These are phyloP conservation scores for Pachysandra terminalis DNA, from an alignment of 164 flowering plant genomes.

Conservation along the genomic window DNA sequence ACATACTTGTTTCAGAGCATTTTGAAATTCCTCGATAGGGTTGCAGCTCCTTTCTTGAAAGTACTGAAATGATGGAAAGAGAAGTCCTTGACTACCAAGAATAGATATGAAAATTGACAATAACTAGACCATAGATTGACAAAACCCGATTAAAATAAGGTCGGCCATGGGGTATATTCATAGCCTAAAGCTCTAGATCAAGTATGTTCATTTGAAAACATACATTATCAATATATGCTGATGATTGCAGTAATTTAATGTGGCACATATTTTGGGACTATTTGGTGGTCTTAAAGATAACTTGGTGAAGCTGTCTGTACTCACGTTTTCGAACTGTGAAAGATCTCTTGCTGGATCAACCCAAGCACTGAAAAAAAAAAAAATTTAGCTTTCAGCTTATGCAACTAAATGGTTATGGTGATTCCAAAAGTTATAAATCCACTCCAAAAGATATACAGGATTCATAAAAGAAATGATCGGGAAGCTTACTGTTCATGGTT, in stretches of 20 bases:
- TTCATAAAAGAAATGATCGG: neutral
- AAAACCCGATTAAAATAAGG: neutral
- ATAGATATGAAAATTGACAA: neutral
- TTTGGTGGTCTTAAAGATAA: too few species aligned
- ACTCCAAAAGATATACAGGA: neutral
- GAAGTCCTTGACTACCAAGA: neutral
- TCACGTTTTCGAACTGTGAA: conserved; percentile 34
- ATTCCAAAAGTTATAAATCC: too few species aligned
- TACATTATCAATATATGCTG: too few species aligned
- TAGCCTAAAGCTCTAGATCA: neutral
- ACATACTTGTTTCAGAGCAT: conserved; percentile 32
- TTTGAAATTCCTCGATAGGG: conserved; percentile 29
- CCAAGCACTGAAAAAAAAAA: conserved; percentile 32
- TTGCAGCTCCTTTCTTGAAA: conserved; percentile 32
- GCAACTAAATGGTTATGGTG: conserved; percentile 1
- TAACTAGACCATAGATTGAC: neutral
- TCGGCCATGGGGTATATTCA: neutral
- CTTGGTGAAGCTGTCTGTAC: conserved; percentile 7
- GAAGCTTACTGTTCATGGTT: conserved; percentile 18
- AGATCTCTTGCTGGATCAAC: conserved; percentile 30
- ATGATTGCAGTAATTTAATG: too few species aligned
- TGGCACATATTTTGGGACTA: too few species aligned
- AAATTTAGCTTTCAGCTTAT: conserved; percentile 5
- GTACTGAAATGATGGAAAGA: conserved; percentile 17
- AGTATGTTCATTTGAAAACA: neutral